Evolutionary conservation across 495 filamentous ascomycete genomes (phyloP).

Genomic region (Neurospora hispaniola): DNA sequence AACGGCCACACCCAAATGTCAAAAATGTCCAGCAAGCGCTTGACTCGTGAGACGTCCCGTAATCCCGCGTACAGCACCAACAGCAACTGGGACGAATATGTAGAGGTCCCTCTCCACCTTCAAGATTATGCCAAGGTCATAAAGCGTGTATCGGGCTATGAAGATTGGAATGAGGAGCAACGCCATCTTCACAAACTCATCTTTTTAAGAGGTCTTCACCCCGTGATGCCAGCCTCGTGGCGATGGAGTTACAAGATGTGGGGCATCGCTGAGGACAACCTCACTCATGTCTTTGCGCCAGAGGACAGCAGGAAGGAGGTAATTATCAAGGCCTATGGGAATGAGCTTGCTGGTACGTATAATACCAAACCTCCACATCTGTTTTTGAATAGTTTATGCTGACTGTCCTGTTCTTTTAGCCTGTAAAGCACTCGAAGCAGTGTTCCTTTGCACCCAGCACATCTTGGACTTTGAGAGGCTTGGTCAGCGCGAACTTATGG

Average conservation of each 20-base stretch:
- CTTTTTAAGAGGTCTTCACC: constrained; percentile 21
- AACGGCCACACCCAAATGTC: background rate
- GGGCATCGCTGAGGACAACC: constrained; percentile 16
- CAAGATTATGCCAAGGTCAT: constrained; percentile 11
- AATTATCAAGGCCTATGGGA: constrained; percentile 14
- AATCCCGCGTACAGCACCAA: constrained; percentile 4
- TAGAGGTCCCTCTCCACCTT: constrained; percentile 5
- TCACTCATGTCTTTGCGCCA: constrained; percentile 18
- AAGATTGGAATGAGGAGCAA: constrained; percentile 20
- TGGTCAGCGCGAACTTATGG: constrained; percentile 9
- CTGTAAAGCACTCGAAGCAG: constrained; percentile 18
- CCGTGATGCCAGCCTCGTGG: constrained; percentile 24
- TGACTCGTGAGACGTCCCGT: background rate
- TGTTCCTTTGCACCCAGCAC: constrained; percentile 21
- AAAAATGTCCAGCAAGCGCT: background rate
- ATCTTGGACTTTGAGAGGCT: constrained; percentile 21
- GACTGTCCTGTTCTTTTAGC: constrained; percentile 7
- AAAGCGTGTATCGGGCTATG: constrained; percentile 12
- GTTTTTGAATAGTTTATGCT: background rate
- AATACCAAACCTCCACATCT: background rate
- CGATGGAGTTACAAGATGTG: constrained; percentile 20
- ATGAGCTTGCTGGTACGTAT: constrained; percentile 17
- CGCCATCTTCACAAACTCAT: constrained; percentile 19
- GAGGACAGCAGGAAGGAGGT: constrained; percentile 15
- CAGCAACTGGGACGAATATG: constrained; percentile 22